phyloP scores from a whole-genome alignment of 257 asterid genomes.

The Solanum lycopersicoides region DNA sequence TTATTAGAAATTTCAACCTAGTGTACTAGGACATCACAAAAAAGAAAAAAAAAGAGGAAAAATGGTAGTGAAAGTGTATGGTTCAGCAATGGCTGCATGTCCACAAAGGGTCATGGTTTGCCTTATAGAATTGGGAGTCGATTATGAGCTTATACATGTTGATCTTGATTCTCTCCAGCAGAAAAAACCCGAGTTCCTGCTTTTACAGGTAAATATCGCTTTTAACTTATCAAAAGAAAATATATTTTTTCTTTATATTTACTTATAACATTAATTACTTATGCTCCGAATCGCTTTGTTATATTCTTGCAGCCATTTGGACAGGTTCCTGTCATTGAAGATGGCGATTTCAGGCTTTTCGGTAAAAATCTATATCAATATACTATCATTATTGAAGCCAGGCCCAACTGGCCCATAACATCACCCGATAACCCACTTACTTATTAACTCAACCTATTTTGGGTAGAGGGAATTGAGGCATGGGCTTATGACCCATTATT shows the following conservation, averaged over 20 bases:
- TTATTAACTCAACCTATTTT: background rate
- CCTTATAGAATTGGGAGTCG: slow-evolving; percentile 46
- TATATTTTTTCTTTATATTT: background rate
- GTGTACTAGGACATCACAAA: background rate
- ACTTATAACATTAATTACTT: no score
- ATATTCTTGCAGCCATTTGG: slow-evolving; percentile 72
- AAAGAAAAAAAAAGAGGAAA: background rate
- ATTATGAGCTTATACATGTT: slow-evolving; percentile 44
- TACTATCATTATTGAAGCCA: background rate
- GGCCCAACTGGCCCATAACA: background rate
- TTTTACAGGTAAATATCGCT: slow-evolving; percentile 33
- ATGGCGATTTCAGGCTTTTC: slow-evolving; percentile 71
- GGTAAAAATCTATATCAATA: slow-evolving; percentile 28
- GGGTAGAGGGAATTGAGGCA: background rate
- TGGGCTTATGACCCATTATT: background rate
- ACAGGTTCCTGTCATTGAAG: slow-evolving; percentile 75
- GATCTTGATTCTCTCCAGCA: slow-evolving; percentile 52
- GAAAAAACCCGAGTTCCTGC: slow-evolving; percentile 34
- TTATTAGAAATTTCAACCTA: background rate
- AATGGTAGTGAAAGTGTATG: slow-evolving; percentile 71
- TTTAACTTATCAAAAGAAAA: background rate
- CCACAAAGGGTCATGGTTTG: slow-evolving; percentile 71
- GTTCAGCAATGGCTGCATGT: slow-evolving; percentile 57
- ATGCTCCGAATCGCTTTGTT: background rate
- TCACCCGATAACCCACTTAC: background rate